Percentiles rank a stretch among this genome's conserved stretches.
These are phyloP conservation scores for Tremella mesenterica DNA, from an alignment of 768 basidiomycete genomes.

Conservation along the genomic window DNA sequence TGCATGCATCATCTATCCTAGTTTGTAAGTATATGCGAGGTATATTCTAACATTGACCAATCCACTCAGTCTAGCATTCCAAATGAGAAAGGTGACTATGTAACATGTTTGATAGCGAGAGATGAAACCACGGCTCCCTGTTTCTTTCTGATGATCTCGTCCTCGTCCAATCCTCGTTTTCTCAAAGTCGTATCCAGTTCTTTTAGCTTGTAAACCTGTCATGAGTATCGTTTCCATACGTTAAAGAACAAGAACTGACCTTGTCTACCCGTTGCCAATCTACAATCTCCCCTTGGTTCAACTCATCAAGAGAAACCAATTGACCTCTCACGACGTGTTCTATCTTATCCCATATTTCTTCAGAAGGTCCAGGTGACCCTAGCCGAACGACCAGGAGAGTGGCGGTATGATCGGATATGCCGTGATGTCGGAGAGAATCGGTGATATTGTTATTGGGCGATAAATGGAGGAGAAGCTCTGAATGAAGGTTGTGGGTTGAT, in stretches of 20 bases:
- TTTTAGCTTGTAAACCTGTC: not conserved
- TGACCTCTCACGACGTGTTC: constrained; percentile 55
- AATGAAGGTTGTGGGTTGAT: constrained; percentile 78
- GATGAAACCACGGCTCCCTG: not conserved
- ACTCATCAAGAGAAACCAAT: constrained; percentile 48
- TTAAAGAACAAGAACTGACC: constrained; percentile 48
- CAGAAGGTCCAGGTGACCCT: constrained; percentile 39
- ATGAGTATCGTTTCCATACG: not conserved
- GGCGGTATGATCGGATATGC: constrained; percentile 60
- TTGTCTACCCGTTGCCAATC: constrained; percentile 70
- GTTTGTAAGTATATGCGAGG: not conserved
- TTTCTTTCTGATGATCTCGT: not conserved
- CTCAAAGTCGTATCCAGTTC: not conserved
- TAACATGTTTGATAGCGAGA: not conserved
- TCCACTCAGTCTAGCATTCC: not conserved
- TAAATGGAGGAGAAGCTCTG: constrained; percentile 78
- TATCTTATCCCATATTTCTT: constrained; percentile 51
- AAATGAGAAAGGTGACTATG: no score
- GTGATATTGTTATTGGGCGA: constrained; percentile 86
- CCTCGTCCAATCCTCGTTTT: not conserved
- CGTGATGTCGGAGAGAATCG: constrained; percentile 77
- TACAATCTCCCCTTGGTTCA: constrained; percentile 43
- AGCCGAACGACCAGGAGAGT: constrained; percentile 68
- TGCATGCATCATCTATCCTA: not conserved
- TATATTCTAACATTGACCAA: not conserved